Percentiles rank a stretch among this genome's conserved stretches.
These are phyloP conservation scores for Paecilomyces formosus DNA, from an alignment of 2,329 filamentous ascomycete species.

Conservation along the genomic window DNA sequence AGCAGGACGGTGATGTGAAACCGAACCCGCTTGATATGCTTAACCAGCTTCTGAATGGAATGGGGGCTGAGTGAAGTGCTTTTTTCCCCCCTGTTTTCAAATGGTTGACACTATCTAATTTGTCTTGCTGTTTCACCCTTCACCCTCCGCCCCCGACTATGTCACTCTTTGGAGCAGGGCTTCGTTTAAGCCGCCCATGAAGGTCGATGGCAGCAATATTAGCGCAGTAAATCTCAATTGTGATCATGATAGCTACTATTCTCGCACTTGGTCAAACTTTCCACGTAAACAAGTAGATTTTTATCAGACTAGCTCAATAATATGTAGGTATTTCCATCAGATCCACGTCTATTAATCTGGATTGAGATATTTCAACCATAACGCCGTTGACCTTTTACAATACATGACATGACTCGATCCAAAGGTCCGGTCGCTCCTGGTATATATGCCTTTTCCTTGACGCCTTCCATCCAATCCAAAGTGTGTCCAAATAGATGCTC, in stretches of 20 bases:
- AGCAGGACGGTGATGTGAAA: constrained; percentile 15
- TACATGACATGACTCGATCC: not conserved
- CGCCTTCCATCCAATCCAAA: not conserved
- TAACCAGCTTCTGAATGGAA: constrained; percentile 11
- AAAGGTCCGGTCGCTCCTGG: not conserved
- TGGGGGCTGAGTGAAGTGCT: not conserved
- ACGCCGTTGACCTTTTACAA: not conserved
- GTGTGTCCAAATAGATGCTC: not conserved
- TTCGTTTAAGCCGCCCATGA: too few relatives aligned
- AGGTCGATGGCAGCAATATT: too few relatives aligned
- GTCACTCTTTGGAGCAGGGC: not conserved
- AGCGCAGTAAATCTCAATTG: too few relatives aligned
- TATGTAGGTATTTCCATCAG: too few relatives aligned
- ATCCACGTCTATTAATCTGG: too few relatives aligned
- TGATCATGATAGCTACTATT: too few relatives aligned
- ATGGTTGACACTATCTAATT: not conserved
- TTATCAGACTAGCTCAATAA: too few relatives aligned
- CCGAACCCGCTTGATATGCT: constrained; percentile 19
- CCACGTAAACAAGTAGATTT: too few relatives aligned
- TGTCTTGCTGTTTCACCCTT: not conserved
- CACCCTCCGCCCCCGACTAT: not conserved
- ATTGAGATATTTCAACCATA: too few relatives aligned
- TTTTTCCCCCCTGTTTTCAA: not conserved
- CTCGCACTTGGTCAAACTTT: too few relatives aligned
- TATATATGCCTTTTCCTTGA: not conserved